Evolutionary conservation across 495 filamentous ascomycete species (phyloP), one percentile per base, ranked within the genome.

Genomic region (Penicillium malachiteum): DNA sequence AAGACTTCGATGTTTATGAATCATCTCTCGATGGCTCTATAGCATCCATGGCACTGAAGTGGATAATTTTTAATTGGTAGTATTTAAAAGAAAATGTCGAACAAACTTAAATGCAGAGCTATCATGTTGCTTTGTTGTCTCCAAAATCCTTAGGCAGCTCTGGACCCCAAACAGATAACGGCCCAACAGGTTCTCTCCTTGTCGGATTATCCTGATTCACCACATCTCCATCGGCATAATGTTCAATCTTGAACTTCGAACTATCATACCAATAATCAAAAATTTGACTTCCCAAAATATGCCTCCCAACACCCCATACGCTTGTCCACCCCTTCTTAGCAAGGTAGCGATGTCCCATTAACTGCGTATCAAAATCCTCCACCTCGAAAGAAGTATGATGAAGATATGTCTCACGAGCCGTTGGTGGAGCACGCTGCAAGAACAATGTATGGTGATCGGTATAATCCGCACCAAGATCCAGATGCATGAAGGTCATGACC

Each of bases 231-330:
- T 89, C 86, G 17, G 82, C 80, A 50, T 89, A 89, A 63, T 89
- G 86, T 66, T 89, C 86, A 61, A 88, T 69, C 60, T 86, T 87
- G 59, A 83, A 81, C 0, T 74, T 66, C 10, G 70, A 75, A 0
- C 81, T 78, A 69, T 88, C 84, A 52, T 56, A 87, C 87, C 87
- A 91, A 66, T 91, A 91, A 65, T 91, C 87, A 60, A 91, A 90
- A 21, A 91, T 85, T 69, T 91, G 87, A 45, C 78, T 83, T 5
- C 87, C 88, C 56, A 91, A 78, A 35, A 90, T 80, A 69, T 92
- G 88, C 26, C 88, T 68, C 11, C 88, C 88, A 6, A 92, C 81
- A 1, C 88, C 88, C 88, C 88, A 92, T 50, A 85, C 86, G 55
- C 80, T 81, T 54, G 79, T 76, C 62, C 88, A 88, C 1, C 81